phyloP scores from a whole-genome alignment of 495 filamentous ascomycete species.

The Penicillium pancosmium region DNA sequence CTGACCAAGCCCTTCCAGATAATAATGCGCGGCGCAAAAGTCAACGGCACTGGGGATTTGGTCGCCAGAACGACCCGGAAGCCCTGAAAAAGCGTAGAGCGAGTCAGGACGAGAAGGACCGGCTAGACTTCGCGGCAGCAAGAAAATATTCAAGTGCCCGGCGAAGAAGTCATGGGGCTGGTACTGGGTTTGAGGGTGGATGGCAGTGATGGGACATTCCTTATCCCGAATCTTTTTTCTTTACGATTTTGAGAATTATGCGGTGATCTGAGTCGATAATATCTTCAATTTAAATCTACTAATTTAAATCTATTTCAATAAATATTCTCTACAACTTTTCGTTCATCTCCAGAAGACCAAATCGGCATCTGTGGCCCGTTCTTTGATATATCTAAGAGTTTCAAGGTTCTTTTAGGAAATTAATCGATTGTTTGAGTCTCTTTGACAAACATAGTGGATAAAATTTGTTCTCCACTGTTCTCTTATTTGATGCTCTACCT shows the following conservation, averaged over 20 bases:
- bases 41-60: conserved; percentile 6
- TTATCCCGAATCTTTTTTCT: not conserved
- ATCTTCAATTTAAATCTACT: no score
- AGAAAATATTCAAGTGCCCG: conserved; percentile 7
- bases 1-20: not conserved
- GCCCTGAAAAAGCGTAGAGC: not conserved
- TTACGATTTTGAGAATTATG: not conserved
- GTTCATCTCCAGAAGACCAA: no score
- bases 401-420: no score
- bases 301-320: no score
- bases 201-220: conserved; percentile 6
- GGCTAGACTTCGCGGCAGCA: conserved; percentile 6
- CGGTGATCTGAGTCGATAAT: no score
- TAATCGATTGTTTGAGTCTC: no score
- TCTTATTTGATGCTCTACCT: no score
- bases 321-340: no score
- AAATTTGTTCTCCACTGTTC: no score
- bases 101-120: conserved; percentile 9
- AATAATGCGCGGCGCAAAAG: not conserved
- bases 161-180: conserved; percentile 9
- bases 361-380: no score
- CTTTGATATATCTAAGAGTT: no score
- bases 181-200: conserved; percentile 10
- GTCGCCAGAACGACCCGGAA: conserved; percentile 3
- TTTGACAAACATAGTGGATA: no score